These are phyloP conservation scores for Beauveria bassiana DNA, from an alignment of 2,329 filamentous ascomycete genomes.

Conservation along the genomic window DNA sequence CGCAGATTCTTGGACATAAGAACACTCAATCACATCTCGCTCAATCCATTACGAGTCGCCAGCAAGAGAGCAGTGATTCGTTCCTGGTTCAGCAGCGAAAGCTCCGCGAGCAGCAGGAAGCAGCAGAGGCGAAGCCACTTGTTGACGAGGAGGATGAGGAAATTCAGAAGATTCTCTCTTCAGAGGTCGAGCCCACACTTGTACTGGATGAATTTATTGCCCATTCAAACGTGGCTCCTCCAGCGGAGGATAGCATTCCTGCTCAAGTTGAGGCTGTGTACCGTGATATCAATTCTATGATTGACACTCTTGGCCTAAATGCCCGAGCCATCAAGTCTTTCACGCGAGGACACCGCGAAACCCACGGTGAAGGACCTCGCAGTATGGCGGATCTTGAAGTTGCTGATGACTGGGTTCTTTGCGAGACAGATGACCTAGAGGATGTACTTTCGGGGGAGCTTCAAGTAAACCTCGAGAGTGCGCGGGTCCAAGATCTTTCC, in stretches of 20 bases:
- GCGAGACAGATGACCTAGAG: constrained; percentile 64
- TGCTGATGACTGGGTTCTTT: constrained; percentile 63
- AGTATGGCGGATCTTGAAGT: constrained; percentile 61
- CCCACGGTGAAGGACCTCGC: constrained; percentile 45
- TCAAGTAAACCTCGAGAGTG: constrained; percentile 54
- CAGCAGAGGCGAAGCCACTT: constrained; percentile 48
- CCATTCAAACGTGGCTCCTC: constrained; percentile 45
- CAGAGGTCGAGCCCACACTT: constrained; percentile 53
- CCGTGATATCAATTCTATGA: constrained; percentile 85
- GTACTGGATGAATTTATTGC: constrained; percentile 61
- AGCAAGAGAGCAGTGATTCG: constrained; percentile 34
- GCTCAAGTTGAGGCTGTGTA: constrained; percentile 61
- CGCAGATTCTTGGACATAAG: constrained; percentile 40
- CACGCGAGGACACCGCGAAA: constrained; percentile 58
- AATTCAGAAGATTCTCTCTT: constrained; percentile 54
- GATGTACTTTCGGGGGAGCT: constrained; percentile 58
- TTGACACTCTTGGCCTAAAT: constrained; percentile 86
- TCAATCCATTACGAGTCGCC: constrained; percentile 32
- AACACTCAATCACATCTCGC: constrained; percentile 29
- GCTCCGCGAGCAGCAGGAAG: constrained; percentile 46
- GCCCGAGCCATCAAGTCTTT: constrained; percentile 57
- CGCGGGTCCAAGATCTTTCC: constrained; percentile 60
- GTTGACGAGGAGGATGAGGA: constrained; percentile 64
- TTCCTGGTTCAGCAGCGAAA: constrained; percentile 44
- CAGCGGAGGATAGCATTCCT: constrained; percentile 49